These are phyloP conservation scores for Nephelium lappaceum DNA, from an alignment of 345 rosid species.

Conservation along the genomic window DNA sequence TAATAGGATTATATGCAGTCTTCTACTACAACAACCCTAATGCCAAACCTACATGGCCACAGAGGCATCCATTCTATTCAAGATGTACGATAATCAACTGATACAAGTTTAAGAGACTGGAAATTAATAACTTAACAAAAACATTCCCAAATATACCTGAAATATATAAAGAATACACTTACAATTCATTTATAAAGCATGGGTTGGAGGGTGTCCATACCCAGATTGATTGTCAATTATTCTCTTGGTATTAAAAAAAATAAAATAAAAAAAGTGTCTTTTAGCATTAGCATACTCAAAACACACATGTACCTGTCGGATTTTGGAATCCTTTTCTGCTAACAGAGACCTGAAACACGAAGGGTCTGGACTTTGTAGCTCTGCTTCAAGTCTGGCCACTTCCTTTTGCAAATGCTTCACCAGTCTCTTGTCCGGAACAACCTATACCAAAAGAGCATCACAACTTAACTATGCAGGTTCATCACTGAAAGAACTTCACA, in stretches of 20 bases:
- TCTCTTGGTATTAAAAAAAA: conserved; percentile 1
- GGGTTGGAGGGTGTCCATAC: background rate
- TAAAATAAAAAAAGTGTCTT: background rate
- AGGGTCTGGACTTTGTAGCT: conserved; percentile 75
- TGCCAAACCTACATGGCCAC: background rate
- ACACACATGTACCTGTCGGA: conserved; percentile 60
- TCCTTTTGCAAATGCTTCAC: conserved; percentile 86
- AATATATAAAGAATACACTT: background rate
- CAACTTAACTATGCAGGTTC: conserved; percentile 7
- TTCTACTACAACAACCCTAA: background rate
- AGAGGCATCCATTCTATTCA: background rate
- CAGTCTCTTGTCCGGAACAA: conserved; percentile 69
- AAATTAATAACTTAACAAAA: background rate
- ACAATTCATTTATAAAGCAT: background rate
- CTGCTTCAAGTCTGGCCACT: conserved; percentile 95
- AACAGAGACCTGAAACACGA: conserved; percentile 61
- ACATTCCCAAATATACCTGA: background rate
- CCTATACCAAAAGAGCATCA: conserved; percentile 45
- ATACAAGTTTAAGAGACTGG: background rate
- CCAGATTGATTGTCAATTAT: background rate
- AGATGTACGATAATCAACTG: background rate
- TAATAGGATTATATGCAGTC: background rate
- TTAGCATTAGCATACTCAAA: conserved; percentile 1
- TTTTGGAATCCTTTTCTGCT: conserved; percentile 71
- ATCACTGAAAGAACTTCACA: background rate